These are phyloP conservation scores for Colletotrichum tabaci DNA, from an alignment of 2,329 filamentous ascomycete species.

Conservation along the genomic window DNA sequence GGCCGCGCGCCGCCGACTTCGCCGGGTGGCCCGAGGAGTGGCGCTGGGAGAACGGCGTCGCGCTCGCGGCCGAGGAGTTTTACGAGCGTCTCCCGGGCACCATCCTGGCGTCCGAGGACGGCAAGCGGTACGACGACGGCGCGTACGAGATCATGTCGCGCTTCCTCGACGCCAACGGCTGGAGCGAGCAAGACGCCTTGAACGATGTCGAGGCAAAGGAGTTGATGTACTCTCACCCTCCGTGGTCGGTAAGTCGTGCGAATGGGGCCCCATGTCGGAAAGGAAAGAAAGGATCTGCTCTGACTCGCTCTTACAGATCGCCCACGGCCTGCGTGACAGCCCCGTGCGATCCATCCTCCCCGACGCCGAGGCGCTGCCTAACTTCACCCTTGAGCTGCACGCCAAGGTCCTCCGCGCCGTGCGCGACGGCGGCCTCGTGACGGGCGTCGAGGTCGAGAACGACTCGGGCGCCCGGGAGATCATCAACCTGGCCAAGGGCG, in stretches of 20 bases:
- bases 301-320: slow-evolving; percentile 16
- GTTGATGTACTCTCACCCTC: slow-evolving; percentile 42
- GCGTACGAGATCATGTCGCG: slow-evolving; percentile 40
- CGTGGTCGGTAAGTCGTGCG: slow-evolving; percentile 36
- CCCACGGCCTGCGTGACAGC: slow-evolving; percentile 42
- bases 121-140: slow-evolving; percentile 43
- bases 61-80: slow-evolving; percentile 41
- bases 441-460: slow-evolving; percentile 50
- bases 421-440: slow-evolving; percentile 50
- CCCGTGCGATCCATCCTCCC: slow-evolving; percentile 55
- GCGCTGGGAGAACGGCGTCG: slow-evolving; percentile 43
- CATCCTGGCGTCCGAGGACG: slow-evolving; percentile 38
- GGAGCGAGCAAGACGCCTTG: slow-evolving; percentile 39
- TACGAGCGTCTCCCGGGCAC: slow-evolving; percentile 43
- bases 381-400: slow-evolving; percentile 52
- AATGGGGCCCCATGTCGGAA: not conserved
- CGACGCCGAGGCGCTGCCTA: slow-evolving; percentile 52
- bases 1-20: slow-evolving; percentile 40
- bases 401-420: slow-evolving; percentile 44
- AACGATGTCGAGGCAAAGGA: slow-evolving; percentile 42
- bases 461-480: slow-evolving; percentile 30
- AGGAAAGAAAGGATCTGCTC: no score
- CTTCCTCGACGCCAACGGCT: slow-evolving; percentile 42
- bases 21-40: slow-evolving; percentile 43
- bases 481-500: slow-evolving; percentile 41